Conservation (phyloP, 1,284 basidiomycete species). For the Veloboletus limbatus region DNA sequence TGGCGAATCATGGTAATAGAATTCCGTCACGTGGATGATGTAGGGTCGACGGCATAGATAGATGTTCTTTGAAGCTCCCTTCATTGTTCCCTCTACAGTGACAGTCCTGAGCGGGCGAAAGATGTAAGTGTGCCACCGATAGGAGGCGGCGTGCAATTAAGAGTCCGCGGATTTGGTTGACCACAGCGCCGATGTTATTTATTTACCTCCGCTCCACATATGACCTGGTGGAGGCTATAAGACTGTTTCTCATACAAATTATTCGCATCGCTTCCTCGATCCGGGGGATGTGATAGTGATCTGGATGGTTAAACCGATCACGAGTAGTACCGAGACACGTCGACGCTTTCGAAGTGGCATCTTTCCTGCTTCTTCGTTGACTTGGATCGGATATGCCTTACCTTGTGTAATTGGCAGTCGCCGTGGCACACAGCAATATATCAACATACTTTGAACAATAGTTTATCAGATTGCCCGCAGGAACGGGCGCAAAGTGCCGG, state of each 20-base stretch:
- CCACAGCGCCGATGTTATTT: constrained; percentile 1
- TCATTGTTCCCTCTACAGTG: constrained; percentile 4
- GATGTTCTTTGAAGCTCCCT: constrained; percentile 7
- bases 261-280: constrained; percentile 5
- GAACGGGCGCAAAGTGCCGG: constrained; percentile 10
- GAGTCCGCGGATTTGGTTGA: constrained; percentile 26
- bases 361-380: background rate
- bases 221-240: constrained; percentile 2
- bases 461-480: constrained; percentile 11
- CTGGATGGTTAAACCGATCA: constrained; percentile 2
- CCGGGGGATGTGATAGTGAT: constrained; percentile 14
- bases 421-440: constrained; percentile 6
- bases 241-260: background rate
- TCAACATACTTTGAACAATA: constrained; percentile 12
- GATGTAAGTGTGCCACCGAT: background rate
- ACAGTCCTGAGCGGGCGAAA: background rate
- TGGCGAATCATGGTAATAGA: constrained; percentile 27
- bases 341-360: background rate
- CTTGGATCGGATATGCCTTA: constrained; percentile 5
- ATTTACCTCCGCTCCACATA: constrained; percentile 7
- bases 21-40: constrained; percentile 13
- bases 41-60: no score
- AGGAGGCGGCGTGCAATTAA: constrained; percentile 13
- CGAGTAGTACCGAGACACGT: constrained; percentile 7
- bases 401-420: background rate